Evolutionary conservation across 164 flowering plant species (phyloP), one percentile per base, ranked within the genome.

Genomic region (Dillenia turbinata): DNA sequence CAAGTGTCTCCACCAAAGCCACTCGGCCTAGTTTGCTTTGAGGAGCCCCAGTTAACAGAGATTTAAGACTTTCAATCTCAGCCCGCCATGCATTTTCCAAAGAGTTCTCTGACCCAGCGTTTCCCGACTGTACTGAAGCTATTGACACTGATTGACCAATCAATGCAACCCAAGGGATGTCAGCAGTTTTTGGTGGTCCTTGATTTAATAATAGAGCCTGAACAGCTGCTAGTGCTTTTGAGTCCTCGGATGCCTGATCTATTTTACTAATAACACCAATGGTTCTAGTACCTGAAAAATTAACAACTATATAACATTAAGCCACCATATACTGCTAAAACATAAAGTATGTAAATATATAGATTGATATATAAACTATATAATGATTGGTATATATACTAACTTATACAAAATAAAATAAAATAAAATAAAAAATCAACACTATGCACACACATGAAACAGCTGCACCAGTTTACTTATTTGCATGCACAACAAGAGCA

Each of bases 11-110:
- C 69, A 95, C 97, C 71, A 95, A 73, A 62, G 99, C 96, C 66
- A 92, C 15, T 72, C 99, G 84, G 8, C 99, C 99, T 64, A 95
- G 96, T 77, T 92, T 92, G 72, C 67, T 81, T 61, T 82, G 97
- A 59, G 99, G 99, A 15, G 92, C 97, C 62, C 97, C 92, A 17
- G 92, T 78, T 46, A 95, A 69, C 65, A 90, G 86, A 9, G 96
- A 90, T 69, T 90, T 95, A 10, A 95, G 81, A 69, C 98, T 95
- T 68, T 95, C 99, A 71, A 83, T 87, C 76, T 95, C 99, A 46
- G 98, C 99, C 47, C 84, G 81, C 99, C 99, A 92, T 49, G 97
- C 99, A 73, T 94, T 85, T 82, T 95, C 97, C 51, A 95, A 73
- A 9, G 99, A 92, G 75, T 63, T 95, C 58, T 95, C 99, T 58